Evolutionary conservation across 2,329 filamentous ascomycete species (phyloP).

Genomic region (Coniochaeta hoffmannii): DNA sequence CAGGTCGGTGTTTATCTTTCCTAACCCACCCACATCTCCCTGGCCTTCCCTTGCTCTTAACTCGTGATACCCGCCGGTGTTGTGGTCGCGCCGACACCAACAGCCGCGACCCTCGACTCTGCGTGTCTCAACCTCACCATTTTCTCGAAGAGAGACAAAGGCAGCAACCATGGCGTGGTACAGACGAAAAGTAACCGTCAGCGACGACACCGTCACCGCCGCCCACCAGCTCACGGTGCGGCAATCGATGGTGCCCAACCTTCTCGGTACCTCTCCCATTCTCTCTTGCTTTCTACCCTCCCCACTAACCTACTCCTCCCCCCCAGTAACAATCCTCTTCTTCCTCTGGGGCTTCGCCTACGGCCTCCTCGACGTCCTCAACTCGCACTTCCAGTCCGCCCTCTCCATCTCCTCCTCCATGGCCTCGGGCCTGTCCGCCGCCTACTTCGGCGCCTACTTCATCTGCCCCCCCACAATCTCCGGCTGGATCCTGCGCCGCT

Average conservation of each 20-base stretch:
- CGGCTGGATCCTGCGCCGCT: conserved; percentile 55
- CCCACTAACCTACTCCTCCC: not conserved
- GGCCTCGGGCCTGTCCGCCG: conserved; percentile 14
- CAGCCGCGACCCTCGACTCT: too few relatives aligned
- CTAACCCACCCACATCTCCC: not conserved
- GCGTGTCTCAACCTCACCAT: too few relatives aligned
- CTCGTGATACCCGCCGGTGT: not conserved
- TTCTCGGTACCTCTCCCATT: not conserved
- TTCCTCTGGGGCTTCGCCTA: conserved; percentile 6
- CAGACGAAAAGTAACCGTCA: conserved; percentile 22
- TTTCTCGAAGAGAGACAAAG: not conserved
- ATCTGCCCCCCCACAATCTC: conserved; percentile 57
- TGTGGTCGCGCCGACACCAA: not conserved
- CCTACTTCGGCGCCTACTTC: conserved; percentile 39
- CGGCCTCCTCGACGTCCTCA: conserved; percentile 41
- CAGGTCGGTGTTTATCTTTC: not conserved
- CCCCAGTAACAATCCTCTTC: not conserved
- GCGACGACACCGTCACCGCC: conserved; percentile 24
- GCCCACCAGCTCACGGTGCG: conserved; percentile 10
- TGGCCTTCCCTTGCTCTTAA: not conserved
- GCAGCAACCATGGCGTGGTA: conserved; percentile 17
- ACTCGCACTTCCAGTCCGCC: conserved; percentile 12
- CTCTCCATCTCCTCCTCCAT: conserved; percentile 11
- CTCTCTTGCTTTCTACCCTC: too few relatives aligned
- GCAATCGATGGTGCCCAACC: not conserved